Conservation (phyloP, 2,329 filamentous ascomycete species). For the Botrytis deweyae region DNA sequence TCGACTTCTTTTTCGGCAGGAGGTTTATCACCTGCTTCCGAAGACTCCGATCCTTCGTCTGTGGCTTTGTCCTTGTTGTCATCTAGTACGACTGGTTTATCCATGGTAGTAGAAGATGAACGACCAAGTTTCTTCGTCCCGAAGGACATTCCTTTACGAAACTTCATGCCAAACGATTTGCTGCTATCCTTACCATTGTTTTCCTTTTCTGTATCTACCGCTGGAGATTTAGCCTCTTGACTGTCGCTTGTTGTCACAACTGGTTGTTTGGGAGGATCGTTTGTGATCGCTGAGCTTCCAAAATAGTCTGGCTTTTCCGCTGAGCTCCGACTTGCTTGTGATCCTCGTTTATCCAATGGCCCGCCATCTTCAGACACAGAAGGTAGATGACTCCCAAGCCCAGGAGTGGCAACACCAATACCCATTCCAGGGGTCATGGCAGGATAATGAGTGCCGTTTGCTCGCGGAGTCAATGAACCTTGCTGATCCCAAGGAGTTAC, state of each 20-base stretch:
- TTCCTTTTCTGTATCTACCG: slow-evolving; percentile 47
- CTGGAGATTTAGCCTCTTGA: slow-evolving; percentile 49
- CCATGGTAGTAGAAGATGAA: slow-evolving; percentile 62
- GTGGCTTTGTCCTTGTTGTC: slow-evolving; percentile 82
- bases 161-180: slow-evolving; percentile 78
- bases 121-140: slow-evolving; percentile 81
- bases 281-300: slow-evolving; percentile 55
- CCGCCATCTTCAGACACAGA: slow-evolving; percentile 50
- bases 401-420: slow-evolving; percentile 76
- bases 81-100: slow-evolving; percentile 71
- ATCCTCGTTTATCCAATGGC: slow-evolving; percentile 55
- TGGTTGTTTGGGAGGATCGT: slow-evolving; percentile 47
- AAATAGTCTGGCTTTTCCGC: slow-evolving; percentile 74
- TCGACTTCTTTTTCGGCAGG: slow-evolving; percentile 70
- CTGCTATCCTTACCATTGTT: slow-evolving; percentile 59
- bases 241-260: slow-evolving; percentile 46
- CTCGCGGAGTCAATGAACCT: slow-evolving; percentile 58
- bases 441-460: slow-evolving; percentile 53
- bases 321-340: slow-evolving; percentile 59
- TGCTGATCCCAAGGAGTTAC: slow-evolving; percentile 41
- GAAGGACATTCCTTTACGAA: slow-evolving; percentile 69
- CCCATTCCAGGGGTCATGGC: slow-evolving; percentile 71
- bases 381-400: slow-evolving; percentile 43
- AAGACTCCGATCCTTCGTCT: slow-evolving; percentile 57
- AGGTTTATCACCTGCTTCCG: slow-evolving; percentile 57